These are phyloP conservation scores for Tephrocybe sp. DNA, from an alignment of 768 basidiomycete species.

Conservation along the genomic window DNA sequence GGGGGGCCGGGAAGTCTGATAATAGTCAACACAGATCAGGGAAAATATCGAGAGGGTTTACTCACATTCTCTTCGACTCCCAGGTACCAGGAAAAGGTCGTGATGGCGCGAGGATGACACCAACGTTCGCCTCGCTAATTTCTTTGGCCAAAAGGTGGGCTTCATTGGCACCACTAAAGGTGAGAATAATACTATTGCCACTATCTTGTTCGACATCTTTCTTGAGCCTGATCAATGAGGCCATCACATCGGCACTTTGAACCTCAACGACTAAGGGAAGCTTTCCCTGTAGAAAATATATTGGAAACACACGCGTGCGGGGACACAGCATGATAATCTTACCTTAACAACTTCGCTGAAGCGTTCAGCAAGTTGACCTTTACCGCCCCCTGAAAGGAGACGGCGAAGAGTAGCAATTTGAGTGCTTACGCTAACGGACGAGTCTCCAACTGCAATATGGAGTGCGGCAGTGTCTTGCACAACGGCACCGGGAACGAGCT, in stretches of 20 bases:
- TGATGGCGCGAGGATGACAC: conserved; percentile 50
- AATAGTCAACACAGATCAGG: conserved; percentile 3
- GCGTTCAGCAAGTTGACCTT: conserved; percentile 39
- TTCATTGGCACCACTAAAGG: conserved; percentile 66
- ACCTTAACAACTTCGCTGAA: conserved; percentile 49
- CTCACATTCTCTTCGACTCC: conserved; percentile 68
- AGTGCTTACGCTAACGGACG: conserved; percentile 66
- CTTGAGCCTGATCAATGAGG: conserved; percentile 70
- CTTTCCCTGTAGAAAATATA: conserved; percentile 43
- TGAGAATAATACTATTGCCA: conserved; percentile 45
- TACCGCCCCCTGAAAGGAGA: conserved; percentile 49
- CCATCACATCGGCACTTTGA: conserved; percentile 81
- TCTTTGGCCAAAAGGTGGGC: conserved; percentile 71
- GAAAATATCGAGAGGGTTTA: not conserved
- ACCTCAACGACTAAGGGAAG: conserved; percentile 75
- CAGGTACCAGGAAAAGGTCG: conserved; percentile 73
- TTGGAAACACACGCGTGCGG: not conserved
- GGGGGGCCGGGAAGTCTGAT: conserved; percentile 70
- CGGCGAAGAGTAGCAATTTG: conserved; percentile 74
- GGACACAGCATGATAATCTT: conserved; percentile 15
- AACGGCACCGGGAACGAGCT: conserved; percentile 62
- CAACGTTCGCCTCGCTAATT: conserved; percentile 49
- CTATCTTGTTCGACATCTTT: conserved; percentile 52
- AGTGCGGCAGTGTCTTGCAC: conserved; percentile 63
- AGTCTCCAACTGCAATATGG: conserved; percentile 57